These are phyloP conservation scores for Colletotrichum neosansevieriae DNA, from an alignment of 2,329 filamentous ascomycete species.

Conservation along the genomic window DNA sequence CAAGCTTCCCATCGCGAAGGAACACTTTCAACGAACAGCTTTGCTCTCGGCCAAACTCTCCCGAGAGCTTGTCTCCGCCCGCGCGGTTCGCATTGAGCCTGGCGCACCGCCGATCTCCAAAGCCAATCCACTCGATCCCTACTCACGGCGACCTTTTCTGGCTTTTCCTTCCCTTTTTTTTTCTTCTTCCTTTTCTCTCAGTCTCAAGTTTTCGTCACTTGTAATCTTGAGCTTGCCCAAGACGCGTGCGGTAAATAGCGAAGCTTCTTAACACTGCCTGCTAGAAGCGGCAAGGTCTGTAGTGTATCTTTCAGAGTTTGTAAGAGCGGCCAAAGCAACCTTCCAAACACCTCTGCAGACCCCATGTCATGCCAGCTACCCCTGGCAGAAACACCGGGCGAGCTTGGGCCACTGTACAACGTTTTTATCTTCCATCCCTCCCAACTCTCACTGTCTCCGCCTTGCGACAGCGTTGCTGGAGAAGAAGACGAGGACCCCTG, in stretches of 20 bases:
- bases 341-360: slow-evolving; percentile 3
- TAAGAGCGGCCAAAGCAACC: slow-evolving; percentile 22
- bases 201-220: not conserved
- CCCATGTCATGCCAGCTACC: slow-evolving; percentile 8
- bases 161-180: no score
- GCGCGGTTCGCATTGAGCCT: slow-evolving; percentile 11
- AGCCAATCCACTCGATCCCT: slow-evolving; percentile 6
- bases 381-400: slow-evolving; percentile 24
- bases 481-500: not conserved
- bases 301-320: slow-evolving; percentile 19
- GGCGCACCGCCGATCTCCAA: slow-evolving; percentile 13
- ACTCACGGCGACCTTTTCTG: not conserved
- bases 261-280: not conserved
- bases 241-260: not conserved
- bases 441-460: slow-evolving; percentile 6
- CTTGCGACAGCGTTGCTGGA: slow-evolving; percentile 5
- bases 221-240: not conserved
- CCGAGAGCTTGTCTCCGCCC: slow-evolving; percentile 20
- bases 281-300: not conserved
- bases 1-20: not conserved
- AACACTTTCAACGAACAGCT: not conserved
- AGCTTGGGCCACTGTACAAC: slow-evolving; percentile 21
- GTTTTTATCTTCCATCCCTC: slow-evolving; percentile 2
- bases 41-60: not conserved
- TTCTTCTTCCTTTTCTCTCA: not conserved